Conservation (phyloP, 1,284 basidiomycete species). For the Schizophyllum amplum region DNA sequence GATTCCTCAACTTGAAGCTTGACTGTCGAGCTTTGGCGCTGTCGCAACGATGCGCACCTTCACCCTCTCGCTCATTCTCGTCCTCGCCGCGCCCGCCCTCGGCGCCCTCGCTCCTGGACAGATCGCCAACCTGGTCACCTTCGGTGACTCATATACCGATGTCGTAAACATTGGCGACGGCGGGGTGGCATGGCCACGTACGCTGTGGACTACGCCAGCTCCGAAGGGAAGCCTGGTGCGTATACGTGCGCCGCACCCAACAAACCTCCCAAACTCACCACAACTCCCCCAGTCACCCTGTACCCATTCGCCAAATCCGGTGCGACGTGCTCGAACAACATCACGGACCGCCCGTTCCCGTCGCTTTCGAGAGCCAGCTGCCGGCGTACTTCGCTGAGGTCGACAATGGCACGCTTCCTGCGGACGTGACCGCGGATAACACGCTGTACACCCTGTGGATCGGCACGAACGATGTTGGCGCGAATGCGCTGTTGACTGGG, state of each 20-base stretch:
- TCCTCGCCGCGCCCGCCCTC: neutral
- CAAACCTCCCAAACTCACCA: no score
- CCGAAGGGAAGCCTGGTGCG: no score
- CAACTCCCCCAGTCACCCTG: neutral
- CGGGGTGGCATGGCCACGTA: slow-evolving; percentile 9
- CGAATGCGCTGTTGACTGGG: slow-evolving; percentile 30
- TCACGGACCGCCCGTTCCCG: slow-evolving; percentile 34
- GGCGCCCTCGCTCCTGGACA: slow-evolving; percentile 18
- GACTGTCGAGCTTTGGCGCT: no score
- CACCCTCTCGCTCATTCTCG: neutral
- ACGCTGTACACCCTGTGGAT: slow-evolving; percentile 40
- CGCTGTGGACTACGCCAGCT: neutral
- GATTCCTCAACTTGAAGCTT: no score
- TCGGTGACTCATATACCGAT: slow-evolving; percentile 38
- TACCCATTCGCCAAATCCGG: slow-evolving; percentile 26
- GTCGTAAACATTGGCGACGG: slow-evolving; percentile 18
- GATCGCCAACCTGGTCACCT: slow-evolving; percentile 34
- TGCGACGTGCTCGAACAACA: slow-evolving; percentile 36
- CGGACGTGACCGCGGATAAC: neutral
- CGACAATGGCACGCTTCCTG: slow-evolving; percentile 19
- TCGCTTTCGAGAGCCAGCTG: slow-evolving; percentile 33
- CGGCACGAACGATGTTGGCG: slow-evolving; percentile 38
- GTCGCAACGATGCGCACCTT: no score
- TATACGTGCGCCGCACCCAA: no score
- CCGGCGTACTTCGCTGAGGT: slow-evolving; percentile 26